phyloP scores from a whole-genome alignment of 768 basidiomycete genomes.

The Astraeus odoratus region DNA sequence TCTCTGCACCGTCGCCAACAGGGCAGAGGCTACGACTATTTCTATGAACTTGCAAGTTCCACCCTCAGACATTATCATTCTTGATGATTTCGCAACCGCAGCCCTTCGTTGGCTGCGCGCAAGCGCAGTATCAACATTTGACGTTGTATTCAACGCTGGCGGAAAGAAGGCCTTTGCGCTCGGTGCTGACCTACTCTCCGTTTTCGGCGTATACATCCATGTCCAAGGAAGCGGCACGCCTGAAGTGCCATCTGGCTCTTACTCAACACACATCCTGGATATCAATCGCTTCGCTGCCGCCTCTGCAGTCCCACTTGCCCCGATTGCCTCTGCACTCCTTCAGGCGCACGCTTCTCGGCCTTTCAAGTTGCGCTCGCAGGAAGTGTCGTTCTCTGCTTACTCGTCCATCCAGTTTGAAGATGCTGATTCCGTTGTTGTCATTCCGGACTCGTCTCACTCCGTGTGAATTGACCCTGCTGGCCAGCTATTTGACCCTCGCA shows the following conservation, averaged over 20 bases:
- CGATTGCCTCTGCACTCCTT: constrained; percentile 14
- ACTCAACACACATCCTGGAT: constrained; percentile 15
- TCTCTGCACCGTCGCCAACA: constrained; percentile 15
- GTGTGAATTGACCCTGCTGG: constrained; percentile 19
- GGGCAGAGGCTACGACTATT: constrained; percentile 11
- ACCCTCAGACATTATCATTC: constrained; percentile 5
- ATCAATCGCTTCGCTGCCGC: constrained; percentile 15
- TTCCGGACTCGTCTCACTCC: constrained; percentile 5
- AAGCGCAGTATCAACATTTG: constrained; percentile 12
- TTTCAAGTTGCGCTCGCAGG: constrained; percentile 1
- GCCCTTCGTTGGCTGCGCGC: constrained; percentile 10
- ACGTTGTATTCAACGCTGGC: constrained; percentile 20
- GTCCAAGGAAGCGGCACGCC: constrained; percentile 11
- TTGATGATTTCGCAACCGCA: constrained; percentile 10
- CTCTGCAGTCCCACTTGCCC: constrained; percentile 14
- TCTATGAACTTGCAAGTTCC: constrained; percentile 10
- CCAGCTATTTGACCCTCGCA: constrained; percentile 25
- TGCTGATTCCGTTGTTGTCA: constrained; percentile 12
- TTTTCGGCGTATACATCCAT: constrained; percentile 21
- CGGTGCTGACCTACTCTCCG: constrained; percentile 16
- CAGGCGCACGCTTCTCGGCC: constrained; percentile 13
- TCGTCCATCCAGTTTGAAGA: neutral
- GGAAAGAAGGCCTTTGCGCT: constrained; percentile 10
- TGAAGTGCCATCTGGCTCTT: constrained; percentile 14
- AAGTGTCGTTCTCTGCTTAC: constrained; percentile 10